Evolutionary conservation across 164 flowering plant genomes (phyloP).

Genomic region (Macadamia integrifolia): DNA sequence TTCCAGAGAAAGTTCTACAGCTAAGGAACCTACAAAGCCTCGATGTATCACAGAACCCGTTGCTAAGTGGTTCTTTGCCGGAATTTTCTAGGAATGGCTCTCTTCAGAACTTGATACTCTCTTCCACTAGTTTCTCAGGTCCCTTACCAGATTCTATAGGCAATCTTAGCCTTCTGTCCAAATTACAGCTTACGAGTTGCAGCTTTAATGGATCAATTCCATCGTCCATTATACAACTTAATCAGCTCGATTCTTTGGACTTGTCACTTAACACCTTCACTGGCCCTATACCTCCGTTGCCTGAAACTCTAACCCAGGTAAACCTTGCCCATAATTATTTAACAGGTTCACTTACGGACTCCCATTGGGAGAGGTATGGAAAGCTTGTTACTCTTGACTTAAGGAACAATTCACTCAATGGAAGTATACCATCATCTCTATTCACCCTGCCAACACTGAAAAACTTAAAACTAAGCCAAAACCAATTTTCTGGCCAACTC

Average conservation of each 20-base stretch:
- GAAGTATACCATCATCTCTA: conserved; percentile 33
- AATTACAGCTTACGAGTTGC: conserved; percentile 22
- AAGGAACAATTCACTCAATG: conserved; percentile 30
- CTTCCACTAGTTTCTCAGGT: conserved; percentile 28
- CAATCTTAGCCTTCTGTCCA: conserved; percentile 23
- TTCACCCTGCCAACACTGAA: conserved; percentile 32
- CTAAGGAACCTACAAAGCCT: conserved; percentile 20
- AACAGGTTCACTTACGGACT: conserved; percentile 23
- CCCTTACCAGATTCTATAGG: conserved; percentile 32
- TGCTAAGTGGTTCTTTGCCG: conserved; percentile 26
- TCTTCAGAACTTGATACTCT: conserved; percentile 21
- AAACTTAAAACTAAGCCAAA: conserved; percentile 23
- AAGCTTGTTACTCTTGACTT: conserved; percentile 27
- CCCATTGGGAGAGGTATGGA: conserved; percentile 16
- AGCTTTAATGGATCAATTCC: conserved; percentile 41
- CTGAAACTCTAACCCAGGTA: conserved; percentile 25
- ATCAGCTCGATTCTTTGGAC: conserved; percentile 34
- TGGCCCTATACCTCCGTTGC: conserved; percentile 33
- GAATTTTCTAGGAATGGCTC: conserved; percentile 18
- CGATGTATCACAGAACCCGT: conserved; percentile 17
- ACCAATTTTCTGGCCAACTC: conserved; percentile 27
- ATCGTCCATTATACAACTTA: conserved; percentile 19
- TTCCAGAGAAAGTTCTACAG: conserved; percentile 25
- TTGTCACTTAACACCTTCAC: conserved; percentile 34
- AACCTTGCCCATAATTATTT: conserved; percentile 25